A percentile compares a stretch with the other conserved stretches of the same genome.
phyloP scores from a whole-genome alignment of 2,329 filamentous ascomycete species.

The Ophioceras dolichostomum region DNA sequence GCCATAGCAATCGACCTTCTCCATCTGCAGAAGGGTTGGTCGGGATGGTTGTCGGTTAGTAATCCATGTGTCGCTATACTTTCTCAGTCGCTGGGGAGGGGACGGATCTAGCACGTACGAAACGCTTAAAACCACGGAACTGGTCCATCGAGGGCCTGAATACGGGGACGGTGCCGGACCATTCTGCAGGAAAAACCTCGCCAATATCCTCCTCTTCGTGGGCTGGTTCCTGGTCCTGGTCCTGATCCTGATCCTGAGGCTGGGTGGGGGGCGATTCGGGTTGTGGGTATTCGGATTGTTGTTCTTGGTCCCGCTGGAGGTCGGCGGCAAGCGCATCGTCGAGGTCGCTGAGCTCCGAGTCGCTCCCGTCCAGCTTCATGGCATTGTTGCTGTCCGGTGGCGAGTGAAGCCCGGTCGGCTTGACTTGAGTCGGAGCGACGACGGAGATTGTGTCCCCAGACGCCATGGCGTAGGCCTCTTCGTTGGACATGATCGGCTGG shows the following conservation, averaged over 20 bases:
- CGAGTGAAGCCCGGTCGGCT: conserved; percentile 43
- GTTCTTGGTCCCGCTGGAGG: conserved; percentile 11
- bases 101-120: conserved; percentile 37
- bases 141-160: conserved; percentile 94
- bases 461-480: conserved; percentile 37
- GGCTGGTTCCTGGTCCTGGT: no score
- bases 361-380: conserved; percentile 44
- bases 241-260: conserved; percentile 11
- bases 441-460: conserved; percentile 16
- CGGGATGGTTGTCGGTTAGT: neutral
- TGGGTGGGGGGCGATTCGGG: neutral
- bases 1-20: conserved; percentile 82
- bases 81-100: neutral
- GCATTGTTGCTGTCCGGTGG: conserved; percentile 52
- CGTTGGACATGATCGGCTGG: conserved; percentile 36
- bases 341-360: conserved; percentile 55
- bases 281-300: conserved; percentile 7
- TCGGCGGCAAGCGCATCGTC: conserved; percentile 38
- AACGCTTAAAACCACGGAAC: conserved; percentile 86
- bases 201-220: no score
- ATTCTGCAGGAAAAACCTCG: conserved; percentile 75
- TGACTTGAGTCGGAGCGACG: conserved; percentile 14
- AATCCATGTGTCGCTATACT: neutral
- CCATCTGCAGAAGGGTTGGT: conserved; percentile 35
- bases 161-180: conserved; percentile 82